Conservation (phyloP, 805 yeast genomes). For the Yarrowia alimentaria region DNA sequence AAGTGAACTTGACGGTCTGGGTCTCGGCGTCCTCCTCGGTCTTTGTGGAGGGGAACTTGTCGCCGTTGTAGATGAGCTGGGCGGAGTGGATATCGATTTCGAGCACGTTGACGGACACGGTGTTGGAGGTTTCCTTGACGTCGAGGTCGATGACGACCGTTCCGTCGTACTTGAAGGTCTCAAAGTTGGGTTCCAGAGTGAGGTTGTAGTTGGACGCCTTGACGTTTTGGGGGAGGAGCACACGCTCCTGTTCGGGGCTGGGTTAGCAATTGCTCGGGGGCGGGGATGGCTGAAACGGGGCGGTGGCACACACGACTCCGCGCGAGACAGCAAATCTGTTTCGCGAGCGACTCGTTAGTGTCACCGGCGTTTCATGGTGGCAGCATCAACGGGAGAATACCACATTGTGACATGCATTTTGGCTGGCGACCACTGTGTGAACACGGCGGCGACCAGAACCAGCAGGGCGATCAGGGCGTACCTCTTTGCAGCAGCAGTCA, state of each 20-base stretch:
- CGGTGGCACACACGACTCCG: background rate
- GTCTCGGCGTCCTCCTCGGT: conserved; percentile 47
- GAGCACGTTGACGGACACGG: conserved; percentile 55
- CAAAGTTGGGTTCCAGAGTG: conserved; percentile 59
- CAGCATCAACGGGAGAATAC: conserved; percentile 20
- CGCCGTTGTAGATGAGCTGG: conserved; percentile 40
- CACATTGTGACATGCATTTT: conserved; percentile 28
- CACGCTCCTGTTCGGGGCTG: conserved; percentile 35
- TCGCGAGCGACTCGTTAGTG: no score
- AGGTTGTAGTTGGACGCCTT: conserved; percentile 74
- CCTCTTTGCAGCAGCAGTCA: conserved; percentile 25
- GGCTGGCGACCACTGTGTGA: conserved; percentile 20
- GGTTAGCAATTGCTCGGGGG: conserved; percentile 1
- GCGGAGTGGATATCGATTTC: conserved; percentile 62
- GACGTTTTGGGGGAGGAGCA: conserved; percentile 60
- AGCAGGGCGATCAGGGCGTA: conserved; percentile 17
- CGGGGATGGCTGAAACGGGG: background rate
- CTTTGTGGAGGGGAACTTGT: conserved; percentile 37
- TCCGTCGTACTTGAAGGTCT: conserved; percentile 41
- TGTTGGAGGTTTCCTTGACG: conserved; percentile 45
- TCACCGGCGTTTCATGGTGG: background rate
- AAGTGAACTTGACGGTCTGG: conserved; percentile 63
- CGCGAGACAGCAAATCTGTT: no score
- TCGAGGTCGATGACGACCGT: conserved; percentile 46
- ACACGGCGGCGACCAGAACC: conserved; percentile 18